phyloP scores from a whole-genome alignment of 768 basidiomycete species.

The Podaxis sp. region DNA sequence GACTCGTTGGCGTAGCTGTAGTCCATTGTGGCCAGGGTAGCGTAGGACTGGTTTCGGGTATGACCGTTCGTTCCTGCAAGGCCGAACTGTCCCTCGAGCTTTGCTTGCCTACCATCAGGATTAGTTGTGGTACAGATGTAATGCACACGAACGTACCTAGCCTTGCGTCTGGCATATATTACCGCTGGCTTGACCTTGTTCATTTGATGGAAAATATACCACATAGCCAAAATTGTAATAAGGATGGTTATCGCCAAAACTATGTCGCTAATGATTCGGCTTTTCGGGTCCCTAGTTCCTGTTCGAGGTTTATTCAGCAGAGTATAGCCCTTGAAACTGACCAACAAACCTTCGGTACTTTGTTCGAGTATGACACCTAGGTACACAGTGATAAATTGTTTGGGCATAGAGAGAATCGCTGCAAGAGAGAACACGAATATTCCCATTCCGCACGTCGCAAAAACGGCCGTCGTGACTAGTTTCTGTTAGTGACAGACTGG shows the following conservation, averaged over 20 bases:
- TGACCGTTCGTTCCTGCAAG: conserved; percentile 1
- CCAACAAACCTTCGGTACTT: conserved; percentile 32
- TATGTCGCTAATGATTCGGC: conserved; percentile 65
- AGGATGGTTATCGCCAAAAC: conserved; percentile 69
- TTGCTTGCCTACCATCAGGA: conserved; percentile 4
- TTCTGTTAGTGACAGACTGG: not conserved
- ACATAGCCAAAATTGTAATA: conserved; percentile 76
- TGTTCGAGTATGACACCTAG: conserved; percentile 78
- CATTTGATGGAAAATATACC: conserved; percentile 80
- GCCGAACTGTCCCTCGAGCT: not conserved
- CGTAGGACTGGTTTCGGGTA: not conserved
- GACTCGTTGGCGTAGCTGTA: not conserved
- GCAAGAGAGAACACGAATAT: conserved; percentile 77
- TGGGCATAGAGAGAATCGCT: conserved; percentile 81
- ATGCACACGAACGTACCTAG: conserved; percentile 43
- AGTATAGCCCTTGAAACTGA: not conserved
- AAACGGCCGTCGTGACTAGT: conserved; percentile 83
- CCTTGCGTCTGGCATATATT: conserved; percentile 71
- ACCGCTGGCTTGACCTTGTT: conserved; percentile 63
- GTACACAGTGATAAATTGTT: conserved; percentile 91
- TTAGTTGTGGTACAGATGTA: not conserved
- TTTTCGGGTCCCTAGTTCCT: conserved; percentile 42
- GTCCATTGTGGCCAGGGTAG: not conserved
- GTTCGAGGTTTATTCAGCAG: not conserved
- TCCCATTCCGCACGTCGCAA: conserved; percentile 87